Conservation (phyloP, 1,284 basidiomycete genomes). For the Malassezia globosa region DNA sequence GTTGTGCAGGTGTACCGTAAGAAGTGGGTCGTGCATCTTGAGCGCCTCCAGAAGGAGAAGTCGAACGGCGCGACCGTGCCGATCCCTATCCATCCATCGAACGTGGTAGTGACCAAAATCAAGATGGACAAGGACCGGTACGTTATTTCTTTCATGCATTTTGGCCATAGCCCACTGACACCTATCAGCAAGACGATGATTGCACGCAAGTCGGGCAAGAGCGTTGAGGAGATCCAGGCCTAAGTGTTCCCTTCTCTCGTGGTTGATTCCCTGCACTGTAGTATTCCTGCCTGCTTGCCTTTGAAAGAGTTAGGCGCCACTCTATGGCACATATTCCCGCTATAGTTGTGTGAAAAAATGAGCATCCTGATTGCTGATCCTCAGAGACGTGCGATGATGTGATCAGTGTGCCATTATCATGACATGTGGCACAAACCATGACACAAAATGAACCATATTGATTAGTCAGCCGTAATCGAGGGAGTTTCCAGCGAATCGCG, state of each 20-base stretch:
- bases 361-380: constrained; percentile 6
- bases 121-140: constrained; percentile 47
- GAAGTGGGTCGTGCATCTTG: constrained; percentile 98
- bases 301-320: constrained; percentile 5
- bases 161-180: not conserved
- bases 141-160: constrained; percentile 1
- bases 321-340: constrained; percentile 2
- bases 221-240: constrained; percentile 22
- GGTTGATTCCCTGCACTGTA: constrained; percentile 12
- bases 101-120: constrained; percentile 67
- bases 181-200: constrained; percentile 29
- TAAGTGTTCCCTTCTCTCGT: constrained; percentile 5
- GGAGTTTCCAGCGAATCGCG: too few species aligned
- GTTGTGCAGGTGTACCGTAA: constrained; percentile 74
- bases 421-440: too few species aligned
- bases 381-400: not conserved
- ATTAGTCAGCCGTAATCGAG: too few species aligned
- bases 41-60: constrained; percentile 95
- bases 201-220: constrained; percentile 39
- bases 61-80: constrained; percentile 86
- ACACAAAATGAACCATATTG: too few species aligned
- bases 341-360: constrained; percentile 18
- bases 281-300: constrained; percentile 13
- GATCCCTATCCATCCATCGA: constrained; percentile 92
- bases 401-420: too few species aligned